Conservation (phyloP, 768 basidiomycete species). For the Cantharellus cinnabarinus region DNA sequence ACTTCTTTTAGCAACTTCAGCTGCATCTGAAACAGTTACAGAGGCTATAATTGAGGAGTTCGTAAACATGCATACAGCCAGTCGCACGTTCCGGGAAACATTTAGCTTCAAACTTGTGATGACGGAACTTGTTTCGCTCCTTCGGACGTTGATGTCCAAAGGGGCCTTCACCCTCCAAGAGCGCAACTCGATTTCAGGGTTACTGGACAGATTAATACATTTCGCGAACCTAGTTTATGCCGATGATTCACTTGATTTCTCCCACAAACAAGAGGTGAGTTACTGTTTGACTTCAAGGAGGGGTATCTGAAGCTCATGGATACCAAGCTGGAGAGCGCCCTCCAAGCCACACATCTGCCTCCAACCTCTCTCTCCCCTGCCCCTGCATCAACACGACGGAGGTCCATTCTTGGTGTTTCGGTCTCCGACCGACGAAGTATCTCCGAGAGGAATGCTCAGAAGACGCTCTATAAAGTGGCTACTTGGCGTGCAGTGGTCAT, state of each 20-base stretch:
- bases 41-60: constrained; percentile 49
- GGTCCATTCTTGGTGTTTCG: too few species aligned
- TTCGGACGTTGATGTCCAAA: background rate
- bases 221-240: constrained; percentile 46
- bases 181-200: background rate
- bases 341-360: too few species aligned
- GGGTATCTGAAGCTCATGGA: too few species aligned
- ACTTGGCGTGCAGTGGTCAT: constrained; percentile 54
- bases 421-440: background rate
- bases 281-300: background rate
- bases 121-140: constrained; percentile 14
- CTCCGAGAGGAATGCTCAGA: background rate
- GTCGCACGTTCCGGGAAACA: constrained; percentile 43
- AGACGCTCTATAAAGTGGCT: background rate
- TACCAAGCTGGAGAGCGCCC: too few species aligned
- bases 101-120: constrained; percentile 57
- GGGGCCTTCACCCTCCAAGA: background rate
- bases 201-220: constrained; percentile 45
- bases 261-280: constrained; percentile 43
- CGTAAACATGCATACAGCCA: constrained; percentile 44
- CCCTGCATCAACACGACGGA: too few species aligned
- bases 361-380: too few species aligned
- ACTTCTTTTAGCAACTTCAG: background rate
- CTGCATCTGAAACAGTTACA: constrained; percentile 19
- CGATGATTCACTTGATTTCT: constrained; percentile 35